Conservation (phyloP, 805 yeast genomes). For the Schwanniomyces yamadae region DNA sequence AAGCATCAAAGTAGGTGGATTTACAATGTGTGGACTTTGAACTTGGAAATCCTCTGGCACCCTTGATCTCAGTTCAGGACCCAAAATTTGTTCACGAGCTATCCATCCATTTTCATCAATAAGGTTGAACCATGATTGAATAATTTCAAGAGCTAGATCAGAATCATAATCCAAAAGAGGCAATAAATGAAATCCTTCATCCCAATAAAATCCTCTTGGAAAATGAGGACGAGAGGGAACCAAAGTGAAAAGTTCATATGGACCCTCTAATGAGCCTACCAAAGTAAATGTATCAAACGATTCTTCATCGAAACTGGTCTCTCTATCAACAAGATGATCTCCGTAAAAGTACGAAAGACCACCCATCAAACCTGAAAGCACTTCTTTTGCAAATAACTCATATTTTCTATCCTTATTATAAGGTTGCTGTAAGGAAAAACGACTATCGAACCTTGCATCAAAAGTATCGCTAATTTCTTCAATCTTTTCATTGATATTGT, state of each 20-base stretch:
- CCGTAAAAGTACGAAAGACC: conserved; percentile 91
- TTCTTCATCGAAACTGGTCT: conserved; percentile 65
- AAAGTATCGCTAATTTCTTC: conserved; percentile 35
- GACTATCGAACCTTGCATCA: conserved; percentile 50
- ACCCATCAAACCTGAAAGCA: conserved; percentile 80
- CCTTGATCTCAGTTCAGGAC: conserved; percentile 82
- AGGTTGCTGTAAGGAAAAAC: conserved; percentile 56
- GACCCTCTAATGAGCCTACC: conserved; percentile 68
- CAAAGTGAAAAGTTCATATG: conserved; percentile 70
- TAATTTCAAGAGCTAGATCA: conserved; percentile 74
- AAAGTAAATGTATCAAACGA: conserved; percentile 56
- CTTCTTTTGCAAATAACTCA: conserved; percentile 66
- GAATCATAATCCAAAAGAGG: conserved; percentile 82
- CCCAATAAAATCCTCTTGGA: conserved; percentile 98
- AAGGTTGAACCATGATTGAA: conserved; percentile 82
- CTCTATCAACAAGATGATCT: conserved; percentile 75
- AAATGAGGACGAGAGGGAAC: conserved; percentile 93
- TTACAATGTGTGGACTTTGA: conserved; percentile 88
- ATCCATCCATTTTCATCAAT: conserved; percentile 96
- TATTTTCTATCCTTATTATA: conserved; percentile 44
- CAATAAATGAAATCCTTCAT: conserved; percentile 91
- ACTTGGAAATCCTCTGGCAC: conserved; percentile 83
- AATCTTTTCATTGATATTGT: conserved; percentile 36
- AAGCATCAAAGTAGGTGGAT: conserved; percentile 91
- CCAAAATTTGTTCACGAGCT: conserved; percentile 91